Conservation (phyloP, 495 filamentous ascomycete genomes). For the Aspergillus campestris region DNA sequence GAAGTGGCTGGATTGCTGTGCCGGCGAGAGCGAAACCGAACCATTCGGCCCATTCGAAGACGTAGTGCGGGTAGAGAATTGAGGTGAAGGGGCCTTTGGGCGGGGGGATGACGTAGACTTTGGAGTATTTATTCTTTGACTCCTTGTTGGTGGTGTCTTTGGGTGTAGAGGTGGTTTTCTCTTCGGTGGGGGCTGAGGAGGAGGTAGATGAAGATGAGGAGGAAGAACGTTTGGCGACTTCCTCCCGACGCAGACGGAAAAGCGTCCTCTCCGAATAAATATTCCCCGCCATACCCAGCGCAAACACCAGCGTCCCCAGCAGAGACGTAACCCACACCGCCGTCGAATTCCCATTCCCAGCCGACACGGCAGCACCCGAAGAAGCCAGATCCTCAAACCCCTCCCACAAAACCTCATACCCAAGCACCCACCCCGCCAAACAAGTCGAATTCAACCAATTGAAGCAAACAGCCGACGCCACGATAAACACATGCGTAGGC, state of each 20-base stretch:
- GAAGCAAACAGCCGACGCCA: conserved; percentile 52
- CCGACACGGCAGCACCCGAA: background rate
- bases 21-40: conserved; percentile 71
- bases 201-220: background rate
- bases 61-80: conserved; percentile 86
- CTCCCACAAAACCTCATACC: conserved; percentile 25
- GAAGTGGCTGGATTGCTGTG: conserved; percentile 13
- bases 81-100: conserved; percentile 70
- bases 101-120: conserved; percentile 87
- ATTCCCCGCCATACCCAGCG: conserved; percentile 67
- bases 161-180: background rate
- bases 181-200: no score
- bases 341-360: no score
- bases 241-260: conserved; percentile 50
- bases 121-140: conserved; percentile 42
- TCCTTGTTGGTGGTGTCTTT: background rate
- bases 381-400: background rate
- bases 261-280: conserved; percentile 63
- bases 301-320: conserved; percentile 51
- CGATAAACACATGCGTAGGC: conserved; percentile 63
- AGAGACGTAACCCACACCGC: conserved; percentile 4
- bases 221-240: conserved; percentile 17
- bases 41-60: conserved; percentile 97
- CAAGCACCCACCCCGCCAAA: conserved; percentile 70
- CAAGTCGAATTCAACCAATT: conserved; percentile 71